These are phyloP conservation scores for Magnolia sinica DNA, from an alignment of 164 flowering plant species.

Conservation along the genomic window DNA sequence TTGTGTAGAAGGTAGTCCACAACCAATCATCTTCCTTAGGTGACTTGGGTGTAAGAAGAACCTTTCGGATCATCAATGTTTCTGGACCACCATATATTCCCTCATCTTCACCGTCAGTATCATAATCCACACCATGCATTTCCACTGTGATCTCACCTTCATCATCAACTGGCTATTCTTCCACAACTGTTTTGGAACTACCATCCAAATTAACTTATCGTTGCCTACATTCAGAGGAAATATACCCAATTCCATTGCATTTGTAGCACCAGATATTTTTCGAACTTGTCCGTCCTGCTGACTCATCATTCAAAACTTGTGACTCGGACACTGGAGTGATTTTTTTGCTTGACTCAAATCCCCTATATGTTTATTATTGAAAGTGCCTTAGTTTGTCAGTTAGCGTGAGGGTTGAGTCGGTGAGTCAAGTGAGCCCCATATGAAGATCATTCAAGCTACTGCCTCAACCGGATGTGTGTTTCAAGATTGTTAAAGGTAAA, in stretches of 20 bases:
- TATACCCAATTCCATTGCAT: not conserved
- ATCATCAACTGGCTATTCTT: not conserved
- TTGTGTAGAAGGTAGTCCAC: not conserved
- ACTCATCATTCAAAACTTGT: not conserved
- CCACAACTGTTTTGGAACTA: not conserved
- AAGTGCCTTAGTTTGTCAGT: too few species aligned
- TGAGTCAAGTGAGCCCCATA: too few species aligned
- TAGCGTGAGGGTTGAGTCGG: too few species aligned
- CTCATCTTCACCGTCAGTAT: not conserved
- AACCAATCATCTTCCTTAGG: not conserved
- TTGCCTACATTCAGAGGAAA: not conserved
- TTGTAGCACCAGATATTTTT: not conserved
- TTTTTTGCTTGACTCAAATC: not conserved
- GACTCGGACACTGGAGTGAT: not conserved
- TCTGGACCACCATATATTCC: not conserved
- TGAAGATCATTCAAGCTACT: too few species aligned
- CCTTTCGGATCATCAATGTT: not conserved
- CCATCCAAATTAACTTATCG: not conserved
- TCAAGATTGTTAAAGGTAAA: too few species aligned
- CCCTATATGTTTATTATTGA: not conserved
- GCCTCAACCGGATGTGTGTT: too few species aligned
- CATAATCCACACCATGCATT: not conserved
- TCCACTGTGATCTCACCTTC: not conserved
- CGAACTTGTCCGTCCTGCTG: not conserved
- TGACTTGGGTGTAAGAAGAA: not conserved